Evolutionary conservation across 306 rosid species (phyloP).

Genomic region (Hippophae tibetana): DNA sequence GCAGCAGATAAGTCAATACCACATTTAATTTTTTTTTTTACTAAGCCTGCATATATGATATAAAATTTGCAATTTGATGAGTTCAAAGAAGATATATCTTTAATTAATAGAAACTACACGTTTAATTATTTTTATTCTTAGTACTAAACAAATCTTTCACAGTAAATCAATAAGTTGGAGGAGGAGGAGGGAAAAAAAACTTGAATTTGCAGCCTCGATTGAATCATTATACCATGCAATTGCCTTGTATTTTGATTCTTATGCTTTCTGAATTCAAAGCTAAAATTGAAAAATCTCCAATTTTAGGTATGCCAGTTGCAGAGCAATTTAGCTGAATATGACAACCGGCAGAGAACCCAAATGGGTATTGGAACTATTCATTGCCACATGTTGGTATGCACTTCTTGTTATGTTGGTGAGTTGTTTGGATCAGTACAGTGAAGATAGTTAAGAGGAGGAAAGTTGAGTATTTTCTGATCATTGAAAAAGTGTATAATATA

Average conservation of each 20-base stretch:
- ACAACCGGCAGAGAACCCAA: constrained; percentile 79
- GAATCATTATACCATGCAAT: too few species aligned
- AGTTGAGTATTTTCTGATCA: constrained; percentile 8
- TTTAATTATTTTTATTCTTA: too few species aligned
- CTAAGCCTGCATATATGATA: too few species aligned
- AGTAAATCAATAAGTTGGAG: too few species aligned
- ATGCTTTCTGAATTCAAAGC: constrained; percentile 27
- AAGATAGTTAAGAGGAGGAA: background rate
- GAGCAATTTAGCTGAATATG: constrained; percentile 52
- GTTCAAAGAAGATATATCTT: too few species aligned
- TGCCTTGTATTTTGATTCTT: constrained; percentile 27
- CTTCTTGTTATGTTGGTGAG: constrained; percentile 12
- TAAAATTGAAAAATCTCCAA: constrained; percentile 53
- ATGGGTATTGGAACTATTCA: constrained; percentile 32
- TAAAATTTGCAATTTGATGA: too few species aligned
- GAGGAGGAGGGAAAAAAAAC: too few species aligned
- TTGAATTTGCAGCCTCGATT: too few species aligned
- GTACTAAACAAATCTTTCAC: too few species aligned
- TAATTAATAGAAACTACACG: too few species aligned
- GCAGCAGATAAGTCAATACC: too few species aligned
- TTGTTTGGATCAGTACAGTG: constrained; percentile 11
- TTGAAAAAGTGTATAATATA: constrained; percentile 1
- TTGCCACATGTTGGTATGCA: constrained; percentile 51
- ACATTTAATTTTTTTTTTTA: too few species aligned
- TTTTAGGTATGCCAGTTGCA: constrained; percentile 14